Conservation (phyloP, 768 basidiomycete genomes). For the Mycena epipterygia region DNA sequence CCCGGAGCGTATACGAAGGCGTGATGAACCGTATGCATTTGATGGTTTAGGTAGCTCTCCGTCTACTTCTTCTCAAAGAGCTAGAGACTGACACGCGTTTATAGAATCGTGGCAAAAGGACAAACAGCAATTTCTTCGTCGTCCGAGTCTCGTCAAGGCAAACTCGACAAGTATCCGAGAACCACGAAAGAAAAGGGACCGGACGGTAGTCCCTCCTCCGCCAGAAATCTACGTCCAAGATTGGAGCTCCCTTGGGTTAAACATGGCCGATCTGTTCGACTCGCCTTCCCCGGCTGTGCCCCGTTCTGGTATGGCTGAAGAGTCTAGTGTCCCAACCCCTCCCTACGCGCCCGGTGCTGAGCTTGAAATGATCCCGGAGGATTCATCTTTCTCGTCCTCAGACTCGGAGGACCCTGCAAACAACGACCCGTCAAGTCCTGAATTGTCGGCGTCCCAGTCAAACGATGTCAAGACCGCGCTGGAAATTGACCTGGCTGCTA, state of each 20-base stretch:
- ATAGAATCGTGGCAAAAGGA: conserved; percentile 35
- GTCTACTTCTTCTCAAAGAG: not conserved
- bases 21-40: not conserved
- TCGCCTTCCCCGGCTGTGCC: conserved; percentile 3
- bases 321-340: not conserved
- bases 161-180: not conserved
- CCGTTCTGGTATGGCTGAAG: not conserved
- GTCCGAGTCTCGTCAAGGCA: conserved; percentile 29
- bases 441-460: not conserved
- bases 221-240: conserved; percentile 35
- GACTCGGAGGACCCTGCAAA: not conserved
- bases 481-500: not conserved
- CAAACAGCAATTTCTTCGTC: conserved; percentile 34
- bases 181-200: conserved; percentile 8
- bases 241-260: conserved; percentile 31
- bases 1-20: no score
- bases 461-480: not conserved
- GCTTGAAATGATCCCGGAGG: conserved; percentile 5
- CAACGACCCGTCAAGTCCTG: not conserved
- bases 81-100: not conserved
- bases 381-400: not conserved
- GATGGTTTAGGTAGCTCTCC: conserved; percentile 1
- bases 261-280: conserved; percentile 30
- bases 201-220: conserved; percentile 1
- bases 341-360: not conserved